A percentile compares a stretch with the other conserved stretches of the same genome.
Evolutionary conservation across 2,329 filamentous ascomycete species (phyloP).

Genomic region (Botryosphaeria agaves): DNA sequence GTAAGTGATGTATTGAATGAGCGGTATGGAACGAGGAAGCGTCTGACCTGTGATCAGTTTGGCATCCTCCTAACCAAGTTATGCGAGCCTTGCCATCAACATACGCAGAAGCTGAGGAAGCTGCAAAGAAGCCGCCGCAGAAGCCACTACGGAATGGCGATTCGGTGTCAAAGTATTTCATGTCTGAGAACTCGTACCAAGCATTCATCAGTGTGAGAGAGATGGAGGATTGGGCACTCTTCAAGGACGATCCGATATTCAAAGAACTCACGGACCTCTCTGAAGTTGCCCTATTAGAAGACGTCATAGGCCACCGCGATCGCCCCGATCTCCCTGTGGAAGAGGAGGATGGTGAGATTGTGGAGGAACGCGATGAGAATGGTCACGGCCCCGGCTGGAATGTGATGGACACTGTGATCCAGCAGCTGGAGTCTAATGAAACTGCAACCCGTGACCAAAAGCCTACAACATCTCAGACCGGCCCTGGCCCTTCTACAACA

Average conservation of each 20-base stretch:
- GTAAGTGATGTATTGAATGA: constrained; percentile 2
- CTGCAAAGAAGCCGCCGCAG: constrained; percentile 19
- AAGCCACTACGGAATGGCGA: constrained; percentile 21
- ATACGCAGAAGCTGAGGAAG: constrained; percentile 25
- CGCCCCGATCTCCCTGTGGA: constrained; percentile 14
- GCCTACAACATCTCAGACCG: neutral
- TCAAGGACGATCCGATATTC: constrained; percentile 33
- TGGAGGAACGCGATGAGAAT: neutral
- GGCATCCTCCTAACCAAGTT: constrained; percentile 25
- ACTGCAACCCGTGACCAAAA: constrained; percentile 1
- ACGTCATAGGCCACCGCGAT: constrained; percentile 23
- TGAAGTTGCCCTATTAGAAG: constrained; percentile 22
- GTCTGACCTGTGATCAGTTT: constrained; percentile 7
- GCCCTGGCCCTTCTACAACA: neutral
- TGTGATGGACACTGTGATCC: constrained; percentile 6
- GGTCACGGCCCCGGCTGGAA: constrained; percentile 14
- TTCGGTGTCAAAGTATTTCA: constrained; percentile 33
- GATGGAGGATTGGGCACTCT: constrained; percentile 30
- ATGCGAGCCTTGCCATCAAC: constrained; percentile 24
- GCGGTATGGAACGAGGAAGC: neutral
- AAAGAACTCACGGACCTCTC: constrained; percentile 24
- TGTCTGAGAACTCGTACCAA: constrained; percentile 23
- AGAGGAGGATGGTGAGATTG: constrained; percentile 4
- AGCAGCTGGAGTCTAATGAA: constrained; percentile 4
- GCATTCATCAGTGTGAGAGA: constrained; percentile 28